Evolutionary conservation across 2,329 filamentous ascomycete species (phyloP).

Genomic region (Periconia sp.): DNA sequence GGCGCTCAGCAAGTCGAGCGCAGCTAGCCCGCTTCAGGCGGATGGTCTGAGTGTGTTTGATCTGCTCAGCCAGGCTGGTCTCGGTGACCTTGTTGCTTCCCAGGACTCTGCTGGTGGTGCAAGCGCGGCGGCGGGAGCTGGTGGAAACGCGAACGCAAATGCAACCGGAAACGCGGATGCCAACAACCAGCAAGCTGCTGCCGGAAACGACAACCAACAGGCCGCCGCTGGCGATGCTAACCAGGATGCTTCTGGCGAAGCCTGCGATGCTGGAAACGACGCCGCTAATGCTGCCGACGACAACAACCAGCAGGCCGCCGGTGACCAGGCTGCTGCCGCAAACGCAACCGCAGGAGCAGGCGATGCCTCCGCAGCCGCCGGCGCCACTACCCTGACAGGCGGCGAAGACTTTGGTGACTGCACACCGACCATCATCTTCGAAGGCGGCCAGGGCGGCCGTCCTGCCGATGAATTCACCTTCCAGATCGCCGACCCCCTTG

Average conservation of each 20-base stretch:
- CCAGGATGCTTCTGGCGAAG: constrained; percentile 14
- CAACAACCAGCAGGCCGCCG: constrained; percentile 15
- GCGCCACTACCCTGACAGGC: constrained; percentile 12
- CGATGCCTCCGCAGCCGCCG: constrained; percentile 16
- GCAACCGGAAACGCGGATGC: constrained; percentile 12
- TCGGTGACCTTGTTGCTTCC: constrained; percentile 64
- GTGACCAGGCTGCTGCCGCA: constrained; percentile 21
- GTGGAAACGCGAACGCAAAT: constrained; percentile 20
- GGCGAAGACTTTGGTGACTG: constrained; percentile 45
- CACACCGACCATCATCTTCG: constrained; percentile 64
- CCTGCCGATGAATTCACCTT: constrained; percentile 68
- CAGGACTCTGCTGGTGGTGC: constrained; percentile 45
- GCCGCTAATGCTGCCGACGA: constrained; percentile 6
- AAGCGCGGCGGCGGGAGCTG: constrained; percentile 37
- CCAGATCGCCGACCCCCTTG: constrained; percentile 67
- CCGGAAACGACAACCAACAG: constrained; percentile 22
- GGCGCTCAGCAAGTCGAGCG: constrained; percentile 62
- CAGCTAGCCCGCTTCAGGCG: constrained; percentile 62
- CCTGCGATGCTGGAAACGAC: constrained; percentile 12
- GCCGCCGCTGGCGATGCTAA: constrained; percentile 15
- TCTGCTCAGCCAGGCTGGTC: constrained; percentile 66
- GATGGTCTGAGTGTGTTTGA: constrained; percentile 70
- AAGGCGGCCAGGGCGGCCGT: constrained; percentile 60
- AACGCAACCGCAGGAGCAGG: constrained; percentile 16
- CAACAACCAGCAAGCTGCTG: constrained; percentile 10